phyloP scores from a whole-genome alignment of 352 stramenopile species.

The Poterioochromonas sp. region DNA sequence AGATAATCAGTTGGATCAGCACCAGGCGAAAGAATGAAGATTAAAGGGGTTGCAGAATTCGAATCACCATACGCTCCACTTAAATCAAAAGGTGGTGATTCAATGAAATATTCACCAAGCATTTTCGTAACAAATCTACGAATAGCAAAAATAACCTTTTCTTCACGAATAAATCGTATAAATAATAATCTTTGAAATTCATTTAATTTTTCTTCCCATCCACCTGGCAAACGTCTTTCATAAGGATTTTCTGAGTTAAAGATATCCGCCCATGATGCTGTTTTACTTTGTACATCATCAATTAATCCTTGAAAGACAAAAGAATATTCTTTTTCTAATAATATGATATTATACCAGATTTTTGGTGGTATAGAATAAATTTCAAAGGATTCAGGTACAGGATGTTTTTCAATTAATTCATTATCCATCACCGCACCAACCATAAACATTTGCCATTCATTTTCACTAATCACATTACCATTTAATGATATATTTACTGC shows the following conservation, averaged over 20 bases:
- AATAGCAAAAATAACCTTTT: constrained; percentile 75
- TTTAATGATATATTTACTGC: constrained; percentile 64
- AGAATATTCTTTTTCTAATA: constrained; percentile 39
- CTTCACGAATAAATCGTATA: constrained; percentile 70
- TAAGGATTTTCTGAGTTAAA: constrained; percentile 68
- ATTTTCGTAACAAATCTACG: constrained; percentile 65
- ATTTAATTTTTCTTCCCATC: constrained; percentile 59
- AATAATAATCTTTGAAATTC: constrained; percentile 78
- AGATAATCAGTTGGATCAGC: constrained; percentile 87
- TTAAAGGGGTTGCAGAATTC: constrained; percentile 74
- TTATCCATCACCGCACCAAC: constrained; percentile 57
- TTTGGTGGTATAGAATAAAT: constrained; percentile 39
- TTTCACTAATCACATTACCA: constrained; percentile 32
- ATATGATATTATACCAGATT: constrained; percentile 38
- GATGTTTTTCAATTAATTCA: constrained; percentile 33
- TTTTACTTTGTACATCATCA: constrained; percentile 36
- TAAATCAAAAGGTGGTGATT: constrained; percentile 81
- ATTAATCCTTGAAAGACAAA: constrained; percentile 35
- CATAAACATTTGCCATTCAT: constrained; percentile 73
- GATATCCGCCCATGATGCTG: constrained; percentile 59
- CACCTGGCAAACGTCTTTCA: constrained; percentile 54
- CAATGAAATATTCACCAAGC: constrained; percentile 69
- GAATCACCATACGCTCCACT: constrained; percentile 78
- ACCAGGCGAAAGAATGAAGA: constrained; percentile 81
- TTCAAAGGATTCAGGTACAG: constrained; percentile 29